Evolutionary conservation across 129 eudicot genomes (phyloP).

Genomic region (Deinandra increscens): DNA sequence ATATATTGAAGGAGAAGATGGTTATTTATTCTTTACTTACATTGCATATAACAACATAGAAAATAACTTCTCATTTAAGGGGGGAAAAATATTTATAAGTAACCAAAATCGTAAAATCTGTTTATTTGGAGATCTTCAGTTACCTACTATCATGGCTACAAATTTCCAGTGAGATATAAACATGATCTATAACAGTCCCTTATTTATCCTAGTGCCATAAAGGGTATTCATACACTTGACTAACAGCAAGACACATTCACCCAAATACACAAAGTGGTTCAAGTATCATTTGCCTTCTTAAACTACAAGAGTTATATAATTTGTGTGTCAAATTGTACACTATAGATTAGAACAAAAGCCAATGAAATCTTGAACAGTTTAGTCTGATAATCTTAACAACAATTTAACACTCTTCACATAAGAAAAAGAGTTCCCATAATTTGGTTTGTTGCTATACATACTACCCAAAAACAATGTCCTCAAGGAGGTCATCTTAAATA

Average conservation of each 20-base stretch:
- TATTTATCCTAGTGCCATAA: background rate
- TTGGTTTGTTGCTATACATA: constrained; percentile 1
- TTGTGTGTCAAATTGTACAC: no score
- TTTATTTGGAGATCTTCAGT: constrained; percentile 5
- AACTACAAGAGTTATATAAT: background rate
- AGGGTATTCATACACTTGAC: background rate
- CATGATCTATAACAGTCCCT: background rate
- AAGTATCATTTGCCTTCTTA: background rate
- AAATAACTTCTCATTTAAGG: no score
- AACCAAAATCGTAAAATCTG: background rate
- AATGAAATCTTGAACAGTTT: background rate
- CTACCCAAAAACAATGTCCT: background rate
- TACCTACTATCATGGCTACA: constrained; percentile 1
- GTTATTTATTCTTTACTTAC: background rate
- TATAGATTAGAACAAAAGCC: background rate
- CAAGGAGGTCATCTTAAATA: background rate
- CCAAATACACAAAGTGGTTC: background rate
- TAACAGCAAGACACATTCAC: background rate
- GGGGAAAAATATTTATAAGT: no score
- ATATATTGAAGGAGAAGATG: background rate
- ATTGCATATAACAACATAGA: constrained; percentile 4
- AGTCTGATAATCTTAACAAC: background rate
- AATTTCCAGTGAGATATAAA: background rate
- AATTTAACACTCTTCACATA: background rate
- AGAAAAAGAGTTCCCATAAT: background rate